Conservation (phyloP, 768 basidiomycete genomes). For the Suillus decipiens region DNA sequence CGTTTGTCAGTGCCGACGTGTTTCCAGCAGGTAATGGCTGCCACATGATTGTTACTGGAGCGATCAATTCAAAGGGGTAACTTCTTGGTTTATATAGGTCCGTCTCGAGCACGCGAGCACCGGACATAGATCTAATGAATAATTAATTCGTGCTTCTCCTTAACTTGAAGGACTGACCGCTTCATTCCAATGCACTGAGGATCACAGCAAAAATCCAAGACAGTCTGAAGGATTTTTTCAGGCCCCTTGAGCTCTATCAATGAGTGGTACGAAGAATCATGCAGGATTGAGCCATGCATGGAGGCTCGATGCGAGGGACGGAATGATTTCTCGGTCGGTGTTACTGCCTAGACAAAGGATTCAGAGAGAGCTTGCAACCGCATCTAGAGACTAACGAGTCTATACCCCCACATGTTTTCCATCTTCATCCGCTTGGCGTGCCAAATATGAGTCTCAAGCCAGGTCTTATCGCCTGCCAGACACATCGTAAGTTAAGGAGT, state of each 20-base stretch:
- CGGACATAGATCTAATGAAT: slow-evolving; percentile 56
- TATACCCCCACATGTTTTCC: slow-evolving; percentile 90
- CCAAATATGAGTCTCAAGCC: slow-evolving; percentile 98
- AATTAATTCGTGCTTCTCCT: not conserved
- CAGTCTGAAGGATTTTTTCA: slow-evolving; percentile 49
- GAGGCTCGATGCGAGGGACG: slow-evolving; percentile 91
- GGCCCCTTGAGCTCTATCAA: slow-evolving; percentile 74
- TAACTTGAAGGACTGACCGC: slow-evolving; percentile 42
- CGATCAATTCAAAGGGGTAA: slow-evolving; percentile 74
- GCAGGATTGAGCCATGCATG: slow-evolving; percentile 79
- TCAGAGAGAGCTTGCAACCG: not conserved
- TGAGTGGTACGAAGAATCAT: slow-evolving; percentile 87
- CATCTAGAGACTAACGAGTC: slow-evolving; percentile 56
- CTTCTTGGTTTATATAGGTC: slow-evolving; percentile 59
- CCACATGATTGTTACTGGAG: slow-evolving; percentile 79
- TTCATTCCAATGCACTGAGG: slow-evolving; percentile 64
- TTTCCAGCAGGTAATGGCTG: slow-evolving; percentile 34
- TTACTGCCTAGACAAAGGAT: slow-evolving; percentile 56
- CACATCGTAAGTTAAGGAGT: not conserved
- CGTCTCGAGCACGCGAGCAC: slow-evolving; percentile 66
- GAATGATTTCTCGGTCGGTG: slow-evolving; percentile 90
- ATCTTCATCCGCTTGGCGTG: slow-evolving; percentile 97
- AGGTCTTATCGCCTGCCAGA: slow-evolving; percentile 72
- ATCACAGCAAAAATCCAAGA: slow-evolving; percentile 62
- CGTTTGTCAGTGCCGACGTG: not conserved